These are phyloP conservation scores for Thalassiosira profunda DNA, from an alignment of 108 stramenopile species.

Conservation along the genomic window DNA sequence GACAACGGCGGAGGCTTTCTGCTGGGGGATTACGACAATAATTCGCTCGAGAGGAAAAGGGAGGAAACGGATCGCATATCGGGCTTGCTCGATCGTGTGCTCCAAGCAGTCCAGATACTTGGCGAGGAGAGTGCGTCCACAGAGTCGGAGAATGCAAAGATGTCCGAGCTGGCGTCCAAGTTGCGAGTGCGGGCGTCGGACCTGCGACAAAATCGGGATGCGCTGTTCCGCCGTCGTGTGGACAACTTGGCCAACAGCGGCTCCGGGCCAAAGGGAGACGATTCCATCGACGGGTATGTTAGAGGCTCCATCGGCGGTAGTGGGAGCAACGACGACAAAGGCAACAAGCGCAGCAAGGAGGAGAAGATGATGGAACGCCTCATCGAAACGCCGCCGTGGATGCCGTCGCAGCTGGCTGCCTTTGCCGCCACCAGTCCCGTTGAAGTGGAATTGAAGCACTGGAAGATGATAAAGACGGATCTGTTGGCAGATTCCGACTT, in stretches of 20 bases:
- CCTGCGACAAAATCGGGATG: conserved; percentile 27
- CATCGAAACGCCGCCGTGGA: conserved; percentile 67
- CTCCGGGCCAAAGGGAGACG: not conserved
- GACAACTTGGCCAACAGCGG: conserved; percentile 12
- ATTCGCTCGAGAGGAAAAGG: conserved; percentile 34
- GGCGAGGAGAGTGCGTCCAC: no score
- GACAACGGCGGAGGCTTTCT: conserved; percentile 13
- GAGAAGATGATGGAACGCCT: conserved; percentile 41
- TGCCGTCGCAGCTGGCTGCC: conserved; percentile 61
- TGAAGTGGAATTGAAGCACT: conserved; percentile 43
- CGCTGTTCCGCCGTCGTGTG: conserved; percentile 16
- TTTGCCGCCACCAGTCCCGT: conserved; percentile 46
- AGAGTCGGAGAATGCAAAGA: not conserved
- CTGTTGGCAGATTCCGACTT: conserved; percentile 60
- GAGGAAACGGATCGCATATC: conserved; percentile 11
- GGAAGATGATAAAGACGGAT: conserved; percentile 56
- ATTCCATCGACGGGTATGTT: conserved; percentile 14
- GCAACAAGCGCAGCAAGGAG: conserved; percentile 4
- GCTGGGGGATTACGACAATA: conserved; percentile 27
- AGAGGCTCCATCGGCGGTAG: conserved; percentile 13
- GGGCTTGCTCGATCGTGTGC: conserved; percentile 41
- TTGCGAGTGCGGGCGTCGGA: conserved; percentile 28
- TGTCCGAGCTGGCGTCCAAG: conserved; percentile 10
- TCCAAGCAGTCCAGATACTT: conserved; percentile 41
- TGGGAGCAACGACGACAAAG: not conserved